Evolutionary conservation across 2,329 filamentous ascomycete genomes (phyloP), one percentile per base, ranked within the genome.

Genomic region (Nemania sp.): DNA sequence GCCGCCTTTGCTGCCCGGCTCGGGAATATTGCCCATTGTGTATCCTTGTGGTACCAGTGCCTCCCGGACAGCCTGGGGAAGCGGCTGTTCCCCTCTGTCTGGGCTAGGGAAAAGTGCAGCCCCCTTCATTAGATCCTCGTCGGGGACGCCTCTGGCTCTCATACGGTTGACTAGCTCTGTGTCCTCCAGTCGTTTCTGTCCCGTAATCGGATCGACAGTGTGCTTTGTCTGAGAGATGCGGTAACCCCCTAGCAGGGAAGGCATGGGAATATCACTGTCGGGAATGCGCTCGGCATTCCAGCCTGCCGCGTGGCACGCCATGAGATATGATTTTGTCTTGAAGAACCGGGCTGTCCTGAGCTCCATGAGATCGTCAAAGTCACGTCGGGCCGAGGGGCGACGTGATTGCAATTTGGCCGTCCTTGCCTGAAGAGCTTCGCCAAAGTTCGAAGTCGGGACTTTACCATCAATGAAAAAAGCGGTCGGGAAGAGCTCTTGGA

Each of bases 221-320:
- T 50, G 45, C 45, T 57, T 73, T 5, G 70, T 72, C 56, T 72
- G 64, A 18, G 40, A 12, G n/a, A 75, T 52, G 34, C 75, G 72
- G 12, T 73, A 25, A 20, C 65, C n/a, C 2, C 59, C 69, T 11
- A 78, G 37, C 0, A 65, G 1, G 0, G 72, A 76, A 0, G 10
- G 15, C 3, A 71, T 25, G 0, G 61, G 54, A 32, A 79, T 40
- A 37, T 66, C 62, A 32, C 65, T 60, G 40, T 78, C 75, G 0
- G 75, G 73, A 10, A 80, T 76, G 5, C 68, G 68, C 7, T 76
- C 71, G 7, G 68, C 39, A 29, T 75, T 65, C 76, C 76, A 80
- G 6, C 70, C 65, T 6, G 74, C 73, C 7, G 69, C 65, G 4
- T 67, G 68, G 45, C 70, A 76, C 0, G 71, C 25, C 5, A 69